Evolutionary conservation across 139 green algal genomes (phyloP).

Genomic region (Asterochloris sp.): DNA sequence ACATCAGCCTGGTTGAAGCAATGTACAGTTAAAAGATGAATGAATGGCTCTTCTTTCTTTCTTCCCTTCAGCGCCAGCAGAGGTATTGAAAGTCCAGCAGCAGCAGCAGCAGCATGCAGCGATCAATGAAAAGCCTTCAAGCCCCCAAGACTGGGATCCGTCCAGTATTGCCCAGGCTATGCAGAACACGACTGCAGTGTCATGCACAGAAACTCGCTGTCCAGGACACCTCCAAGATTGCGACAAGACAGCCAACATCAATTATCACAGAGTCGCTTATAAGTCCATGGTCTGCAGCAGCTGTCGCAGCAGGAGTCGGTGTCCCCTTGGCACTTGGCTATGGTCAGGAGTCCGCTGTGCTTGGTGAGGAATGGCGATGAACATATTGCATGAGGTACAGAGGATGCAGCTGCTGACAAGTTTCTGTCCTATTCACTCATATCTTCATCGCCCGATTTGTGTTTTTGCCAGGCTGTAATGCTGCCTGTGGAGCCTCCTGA

Average conservation of each 20-base stretch:
- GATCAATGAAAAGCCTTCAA: background rate
- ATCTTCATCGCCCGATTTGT: background rate
- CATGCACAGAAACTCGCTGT: background rate
- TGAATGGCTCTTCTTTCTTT: too few relatives aligned
- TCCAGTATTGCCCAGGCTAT: background rate
- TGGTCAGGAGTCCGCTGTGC: background rate
- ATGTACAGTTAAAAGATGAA: too few relatives aligned
- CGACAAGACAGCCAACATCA: background rate
- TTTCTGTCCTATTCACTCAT: background rate
- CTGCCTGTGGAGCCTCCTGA: too few relatives aligned
- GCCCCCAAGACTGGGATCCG: background rate
- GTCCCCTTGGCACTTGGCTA: background rate
- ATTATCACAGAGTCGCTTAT: background rate
- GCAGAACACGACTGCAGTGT: background rate
- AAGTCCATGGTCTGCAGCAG: background rate
- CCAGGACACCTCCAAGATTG: constrained; percentile 2
- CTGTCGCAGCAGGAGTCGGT: constrained; percentile 3
- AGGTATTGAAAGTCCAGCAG: too few relatives aligned
- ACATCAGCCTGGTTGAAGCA: too few relatives aligned
- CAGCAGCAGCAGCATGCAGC: background rate
- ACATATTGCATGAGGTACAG: background rate
- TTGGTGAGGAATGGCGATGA: background rate
- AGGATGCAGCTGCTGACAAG: background rate
- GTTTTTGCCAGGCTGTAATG: background rate
- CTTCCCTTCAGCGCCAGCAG: too few relatives aligned